phyloP scores from a whole-genome alignment of 2,329 filamentous ascomycete species.

The Claviceps paspali region DNA sequence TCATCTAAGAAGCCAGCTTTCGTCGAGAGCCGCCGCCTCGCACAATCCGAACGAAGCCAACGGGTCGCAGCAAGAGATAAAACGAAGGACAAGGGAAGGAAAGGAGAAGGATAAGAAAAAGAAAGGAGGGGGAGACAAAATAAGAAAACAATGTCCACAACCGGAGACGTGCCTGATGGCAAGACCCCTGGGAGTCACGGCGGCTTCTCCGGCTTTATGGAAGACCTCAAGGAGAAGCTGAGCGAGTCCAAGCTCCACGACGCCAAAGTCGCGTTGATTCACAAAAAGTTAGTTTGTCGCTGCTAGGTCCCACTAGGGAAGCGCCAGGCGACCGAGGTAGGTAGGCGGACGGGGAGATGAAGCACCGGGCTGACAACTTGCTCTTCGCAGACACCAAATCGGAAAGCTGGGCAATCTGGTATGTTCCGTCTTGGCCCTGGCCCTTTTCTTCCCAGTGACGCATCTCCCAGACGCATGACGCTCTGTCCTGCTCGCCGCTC shows the following conservation, averaged over 20 bases:
- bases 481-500: too few species aligned
- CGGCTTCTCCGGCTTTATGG: conserved; percentile 21
- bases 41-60: too few species aligned
- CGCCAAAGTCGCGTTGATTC: conserved; percentile 38
- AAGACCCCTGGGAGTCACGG: conserved; percentile 6
- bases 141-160: conserved; percentile 1
- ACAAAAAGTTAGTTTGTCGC: conserved; percentile 37
- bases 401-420: conserved; percentile 50
- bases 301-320: too few species aligned
- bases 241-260: conserved; percentile 38
- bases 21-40: too few species aligned
- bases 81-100: too few species aligned
- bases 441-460: background rate
- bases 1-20: too few species aligned
- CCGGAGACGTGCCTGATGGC: conserved; percentile 1
- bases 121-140: too few species aligned
- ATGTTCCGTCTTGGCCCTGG: conserved; percentile 10
- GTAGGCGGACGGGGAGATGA: too few species aligned
- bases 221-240: conserved; percentile 41
- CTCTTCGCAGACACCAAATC: conserved; percentile 29
- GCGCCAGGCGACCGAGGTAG: background rate
- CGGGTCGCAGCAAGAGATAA: too few species aligned
- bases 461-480: too few species aligned
- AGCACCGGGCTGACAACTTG: background rate
- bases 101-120: too few species aligned